These are phyloP conservation scores for Trichoderma citrinoviride DNA, from an alignment of 2,329 filamentous ascomycete genomes.

Conservation along the genomic window DNA sequence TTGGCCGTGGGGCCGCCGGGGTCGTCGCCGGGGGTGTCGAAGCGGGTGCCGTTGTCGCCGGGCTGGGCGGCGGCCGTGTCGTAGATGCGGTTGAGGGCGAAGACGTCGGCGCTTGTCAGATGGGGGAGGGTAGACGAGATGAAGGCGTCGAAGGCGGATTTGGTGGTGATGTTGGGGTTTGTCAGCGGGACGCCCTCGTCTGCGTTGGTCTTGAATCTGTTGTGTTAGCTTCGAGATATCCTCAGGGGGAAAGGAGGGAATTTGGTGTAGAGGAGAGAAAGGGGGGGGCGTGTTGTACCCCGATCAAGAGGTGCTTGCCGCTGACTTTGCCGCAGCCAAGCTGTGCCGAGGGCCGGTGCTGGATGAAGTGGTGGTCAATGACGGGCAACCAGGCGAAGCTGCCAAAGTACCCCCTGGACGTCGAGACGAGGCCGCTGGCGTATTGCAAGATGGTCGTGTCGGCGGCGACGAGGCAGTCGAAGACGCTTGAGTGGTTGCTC, in stretches of 20 bases:
- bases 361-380: slow-evolving; percentile 37
- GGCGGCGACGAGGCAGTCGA: slow-evolving; percentile 37
- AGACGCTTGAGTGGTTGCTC: slow-evolving; percentile 27
- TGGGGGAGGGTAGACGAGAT: slow-evolving; percentile 36
- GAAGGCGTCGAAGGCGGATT: slow-evolving; percentile 33
- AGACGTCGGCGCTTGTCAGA: slow-evolving; percentile 33
- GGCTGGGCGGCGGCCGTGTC: slow-evolving; percentile 26
- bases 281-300: slow-evolving; percentile 23
- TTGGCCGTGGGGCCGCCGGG: slow-evolving; percentile 47
- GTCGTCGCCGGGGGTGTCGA: slow-evolving; percentile 39
- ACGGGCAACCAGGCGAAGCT: slow-evolving; percentile 41
- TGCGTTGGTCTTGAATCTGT: slow-evolving; percentile 33
- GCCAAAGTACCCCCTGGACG: slow-evolving; percentile 27
- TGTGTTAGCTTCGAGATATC: not conserved
- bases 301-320: slow-evolving; percentile 34
- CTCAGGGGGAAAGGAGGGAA: not conserved
- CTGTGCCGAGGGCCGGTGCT: slow-evolving; percentile 31
- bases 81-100: slow-evolving; percentile 35
- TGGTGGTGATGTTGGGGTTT: slow-evolving; percentile 35
- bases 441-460: slow-evolving; percentile 36
- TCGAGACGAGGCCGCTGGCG: slow-evolving; percentile 36
- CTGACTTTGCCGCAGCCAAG: slow-evolving; percentile 33
- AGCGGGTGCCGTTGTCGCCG: slow-evolving; percentile 31
- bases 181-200: slow-evolving; percentile 41
- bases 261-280: too few relatives aligned